Evolutionary conservation across 768 basidiomycete species (phyloP).

Genomic region (Mrakia blollopis): DNA sequence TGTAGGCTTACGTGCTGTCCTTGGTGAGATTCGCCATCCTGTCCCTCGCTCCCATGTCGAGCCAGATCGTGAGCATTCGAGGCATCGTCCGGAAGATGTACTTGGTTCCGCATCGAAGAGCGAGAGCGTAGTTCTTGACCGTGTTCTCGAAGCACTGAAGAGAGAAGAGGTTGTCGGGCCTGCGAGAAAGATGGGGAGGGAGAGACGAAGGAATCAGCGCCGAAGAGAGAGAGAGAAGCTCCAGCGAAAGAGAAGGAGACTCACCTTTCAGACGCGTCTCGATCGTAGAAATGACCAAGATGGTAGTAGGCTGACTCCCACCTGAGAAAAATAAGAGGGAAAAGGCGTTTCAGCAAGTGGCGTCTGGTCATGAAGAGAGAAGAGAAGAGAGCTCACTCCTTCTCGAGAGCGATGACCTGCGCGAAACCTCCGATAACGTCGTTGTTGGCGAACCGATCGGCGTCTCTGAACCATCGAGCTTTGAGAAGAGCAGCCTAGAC

Average conservation of each 20-base stretch:
- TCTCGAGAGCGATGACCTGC: conserved; percentile 43
- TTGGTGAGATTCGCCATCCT: conserved; percentile 5
- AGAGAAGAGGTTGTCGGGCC: not conserved
- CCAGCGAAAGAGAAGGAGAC: not conserved
- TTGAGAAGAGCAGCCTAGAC: conserved; percentile 67
- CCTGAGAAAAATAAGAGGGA: conserved; percentile 52
- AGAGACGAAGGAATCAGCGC: conserved; percentile 22
- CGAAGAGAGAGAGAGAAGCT: not conserved
- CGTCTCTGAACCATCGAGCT: conserved; percentile 89
- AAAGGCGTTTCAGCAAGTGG: not conserved
- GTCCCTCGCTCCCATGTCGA: conserved; percentile 51
- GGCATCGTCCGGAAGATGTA: conserved; percentile 95
- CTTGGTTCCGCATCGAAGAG: conserved; percentile 80
- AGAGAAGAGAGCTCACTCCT: conserved; percentile 39
- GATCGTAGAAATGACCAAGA: conserved; percentile 80
- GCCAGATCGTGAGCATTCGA: conserved; percentile 86
- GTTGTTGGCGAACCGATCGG: conserved; percentile 67
- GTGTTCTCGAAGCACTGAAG: conserved; percentile 44
- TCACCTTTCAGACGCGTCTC: conserved; percentile 6
- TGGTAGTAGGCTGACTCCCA: conserved; percentile 77
- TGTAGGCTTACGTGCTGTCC: conserved; percentile 8
- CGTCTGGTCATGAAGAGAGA: not conserved
- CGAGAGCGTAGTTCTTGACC: conserved; percentile 61
- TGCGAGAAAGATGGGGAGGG: not conserved
- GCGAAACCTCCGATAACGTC: conserved; percentile 55